A percentile compares a stretch with the other conserved stretches of the same genome.
These are phyloP conservation scores for Exophiala aquamarina DNA, from an alignment of 2,329 filamentous ascomycete genomes.

Conservation along the genomic window DNA sequence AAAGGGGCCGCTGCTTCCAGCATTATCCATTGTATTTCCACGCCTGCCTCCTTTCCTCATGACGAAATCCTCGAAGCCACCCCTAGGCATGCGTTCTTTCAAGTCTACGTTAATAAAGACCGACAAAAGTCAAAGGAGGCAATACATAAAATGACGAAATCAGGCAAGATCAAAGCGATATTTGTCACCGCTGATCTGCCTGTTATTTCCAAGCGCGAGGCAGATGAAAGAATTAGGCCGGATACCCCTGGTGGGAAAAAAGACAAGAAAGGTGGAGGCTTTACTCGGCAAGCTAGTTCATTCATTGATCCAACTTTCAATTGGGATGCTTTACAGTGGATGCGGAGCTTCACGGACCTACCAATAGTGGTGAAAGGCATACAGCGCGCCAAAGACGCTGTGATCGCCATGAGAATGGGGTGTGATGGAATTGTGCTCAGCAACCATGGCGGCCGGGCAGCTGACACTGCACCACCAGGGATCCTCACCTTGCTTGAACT, in stretches of 20 bases:
- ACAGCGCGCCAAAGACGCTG: conserved; percentile 56
- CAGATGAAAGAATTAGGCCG: conserved; percentile 52
- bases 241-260: conserved; percentile 31
- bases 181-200: conserved; percentile 57
- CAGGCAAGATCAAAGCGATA: conserved; percentile 40
- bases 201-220: conserved; percentile 56
- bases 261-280: conserved; percentile 54
- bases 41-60: conserved; percentile 57
- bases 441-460: conserved; percentile 60
- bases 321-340: conserved; percentile 57
- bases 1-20: conserved; percentile 10
- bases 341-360: conserved; percentile 46
- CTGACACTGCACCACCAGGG: conserved; percentile 46
- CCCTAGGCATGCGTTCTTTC: conserved; percentile 40
- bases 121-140: conserved; percentile 52
- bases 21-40: conserved; percentile 45
- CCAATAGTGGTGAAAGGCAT: conserved; percentile 59
- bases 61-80: conserved; percentile 32
- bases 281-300: conserved; percentile 37
- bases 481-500: conserved; percentile 64
- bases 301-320: conserved; percentile 53
- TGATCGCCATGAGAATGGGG: conserved; percentile 49
- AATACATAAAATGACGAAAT: conserved; percentile 51
- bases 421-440: conserved; percentile 56
- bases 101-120: conserved; percentile 62